phyloP scores from a whole-genome alignment of 169 alveolate species.

The Fabrea salina region DNA sequence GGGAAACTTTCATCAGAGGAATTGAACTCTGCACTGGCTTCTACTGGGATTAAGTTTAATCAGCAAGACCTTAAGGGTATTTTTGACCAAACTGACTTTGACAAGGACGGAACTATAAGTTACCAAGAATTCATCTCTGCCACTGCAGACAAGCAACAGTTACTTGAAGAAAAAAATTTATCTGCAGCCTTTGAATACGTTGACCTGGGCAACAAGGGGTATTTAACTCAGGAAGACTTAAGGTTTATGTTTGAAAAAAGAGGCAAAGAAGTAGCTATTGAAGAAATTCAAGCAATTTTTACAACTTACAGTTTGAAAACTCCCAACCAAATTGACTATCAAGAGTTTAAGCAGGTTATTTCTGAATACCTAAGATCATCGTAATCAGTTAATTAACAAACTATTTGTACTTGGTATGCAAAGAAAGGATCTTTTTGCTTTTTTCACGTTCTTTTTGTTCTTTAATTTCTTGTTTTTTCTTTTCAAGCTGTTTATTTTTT shows the following conservation, averaged over 20 bases:
- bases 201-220: constrained; percentile 49
- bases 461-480: too few species aligned
- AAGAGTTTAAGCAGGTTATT: neutral
- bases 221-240: constrained; percentile 45
- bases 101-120: constrained; percentile 48
- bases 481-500: too few species aligned
- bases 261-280: constrained; percentile 39
- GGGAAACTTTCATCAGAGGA: neutral
- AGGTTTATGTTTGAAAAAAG: constrained; percentile 41
- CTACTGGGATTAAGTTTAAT: constrained; percentile 31
- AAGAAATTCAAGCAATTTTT: constrained; percentile 39
- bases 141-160: constrained; percentile 39
- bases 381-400: too few species aligned
- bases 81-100: constrained; percentile 45
- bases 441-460: too few species aligned
- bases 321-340: neutral
- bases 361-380: too few species aligned
- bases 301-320: neutral
- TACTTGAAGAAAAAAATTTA: constrained; percentile 48
- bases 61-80: constrained; percentile 25
- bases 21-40: constrained; percentile 21
- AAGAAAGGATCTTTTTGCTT: too few species aligned
- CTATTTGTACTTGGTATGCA: too few species aligned
- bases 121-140: constrained; percentile 69
- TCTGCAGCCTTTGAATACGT: constrained; percentile 52